These are phyloP conservation scores for Chrysopogon serrulatus DNA, from an alignment of 176 grass and related monocot genomes.

Conservation along the genomic window DNA sequence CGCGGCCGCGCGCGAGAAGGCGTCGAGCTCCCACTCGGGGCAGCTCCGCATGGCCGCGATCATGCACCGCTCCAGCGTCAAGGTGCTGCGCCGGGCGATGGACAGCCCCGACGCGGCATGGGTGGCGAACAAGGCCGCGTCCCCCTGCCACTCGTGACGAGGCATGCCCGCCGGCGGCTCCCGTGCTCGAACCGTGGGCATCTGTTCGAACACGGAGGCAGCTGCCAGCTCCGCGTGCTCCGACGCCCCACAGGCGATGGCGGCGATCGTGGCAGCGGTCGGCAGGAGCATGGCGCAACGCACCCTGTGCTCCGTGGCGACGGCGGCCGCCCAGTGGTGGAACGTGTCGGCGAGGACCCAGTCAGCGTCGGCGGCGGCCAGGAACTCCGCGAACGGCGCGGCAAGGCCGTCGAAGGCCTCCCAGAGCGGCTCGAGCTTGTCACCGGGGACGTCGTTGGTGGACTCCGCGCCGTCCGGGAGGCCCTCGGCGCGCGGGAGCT, in stretches of 20 bases:
- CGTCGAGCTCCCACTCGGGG: not conserved
- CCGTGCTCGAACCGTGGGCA: fast-evolving
- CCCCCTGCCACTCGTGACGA: not conserved
- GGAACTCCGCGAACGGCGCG: not conserved
- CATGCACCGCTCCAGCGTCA: not conserved
- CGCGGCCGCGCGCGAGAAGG: not conserved
- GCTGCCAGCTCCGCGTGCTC: not conserved
- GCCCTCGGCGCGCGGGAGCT: not conserved
- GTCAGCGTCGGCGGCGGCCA: not conserved
- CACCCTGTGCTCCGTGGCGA: not conserved
- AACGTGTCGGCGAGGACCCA: not conserved
- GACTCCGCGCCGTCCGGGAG: not conserved
- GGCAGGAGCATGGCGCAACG: not conserved
- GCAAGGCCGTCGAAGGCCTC: not conserved
- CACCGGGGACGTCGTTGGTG: not conserved
- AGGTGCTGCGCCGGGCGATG: too few relatives aligned
- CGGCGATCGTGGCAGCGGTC: not conserved
- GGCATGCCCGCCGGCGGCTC: not conserved
- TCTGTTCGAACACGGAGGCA: not conserved
- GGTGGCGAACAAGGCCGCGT: not conserved
- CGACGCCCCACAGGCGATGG: not conserved
- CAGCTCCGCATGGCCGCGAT: not conserved
- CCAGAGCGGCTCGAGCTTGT: not conserved
- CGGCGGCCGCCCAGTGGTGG: not conserved
- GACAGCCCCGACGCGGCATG: not conserved